Evolutionary conservation across 495 filamentous ascomycete species (phyloP).

Genomic region (Amniculicola lignicola): DNA sequence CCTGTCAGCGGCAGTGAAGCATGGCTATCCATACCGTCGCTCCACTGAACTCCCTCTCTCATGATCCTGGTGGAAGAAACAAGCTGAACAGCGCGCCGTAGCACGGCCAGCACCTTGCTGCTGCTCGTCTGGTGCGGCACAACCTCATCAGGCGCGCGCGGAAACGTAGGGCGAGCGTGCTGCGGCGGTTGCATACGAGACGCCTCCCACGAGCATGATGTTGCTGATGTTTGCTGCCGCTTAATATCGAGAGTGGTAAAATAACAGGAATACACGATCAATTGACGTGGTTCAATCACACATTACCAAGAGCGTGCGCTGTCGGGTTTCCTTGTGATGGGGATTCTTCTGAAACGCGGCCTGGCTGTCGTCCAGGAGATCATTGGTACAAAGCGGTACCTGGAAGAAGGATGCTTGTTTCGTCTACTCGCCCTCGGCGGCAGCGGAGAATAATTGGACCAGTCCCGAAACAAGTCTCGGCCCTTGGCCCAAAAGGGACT

Average conservation of each 20-base stretch:
- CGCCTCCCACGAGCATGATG: background rate
- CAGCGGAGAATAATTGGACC: too few relatives aligned
- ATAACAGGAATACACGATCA: background rate
- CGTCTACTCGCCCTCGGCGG: too few relatives aligned
- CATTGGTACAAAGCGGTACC: background rate
- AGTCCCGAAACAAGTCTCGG: too few relatives aligned
- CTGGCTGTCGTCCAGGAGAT: background rate
- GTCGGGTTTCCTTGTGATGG: background rate
- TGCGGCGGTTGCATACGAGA: too few relatives aligned
- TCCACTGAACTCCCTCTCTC: background rate
- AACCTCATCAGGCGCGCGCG: conserved; percentile 13
- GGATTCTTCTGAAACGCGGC: conserved; percentile 20
- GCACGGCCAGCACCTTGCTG: conserved; percentile 2
- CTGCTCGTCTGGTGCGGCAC: conserved; percentile 7
- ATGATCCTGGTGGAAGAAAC: too few relatives aligned
- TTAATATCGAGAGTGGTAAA: background rate
- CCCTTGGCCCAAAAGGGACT: too few relatives aligned
- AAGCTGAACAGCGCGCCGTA: background rate
- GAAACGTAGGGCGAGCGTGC: too few relatives aligned
- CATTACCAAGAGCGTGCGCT: background rate
- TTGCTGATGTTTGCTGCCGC: background rate
- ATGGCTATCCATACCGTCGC: background rate
- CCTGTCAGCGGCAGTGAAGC: background rate
- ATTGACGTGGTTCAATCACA: conserved; percentile 5
- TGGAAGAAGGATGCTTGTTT: background rate